Base-by-base conservation (phyloP, 2,329 filamentous ascomycete genomes). In the Diaporthe amygdali region DNA sequence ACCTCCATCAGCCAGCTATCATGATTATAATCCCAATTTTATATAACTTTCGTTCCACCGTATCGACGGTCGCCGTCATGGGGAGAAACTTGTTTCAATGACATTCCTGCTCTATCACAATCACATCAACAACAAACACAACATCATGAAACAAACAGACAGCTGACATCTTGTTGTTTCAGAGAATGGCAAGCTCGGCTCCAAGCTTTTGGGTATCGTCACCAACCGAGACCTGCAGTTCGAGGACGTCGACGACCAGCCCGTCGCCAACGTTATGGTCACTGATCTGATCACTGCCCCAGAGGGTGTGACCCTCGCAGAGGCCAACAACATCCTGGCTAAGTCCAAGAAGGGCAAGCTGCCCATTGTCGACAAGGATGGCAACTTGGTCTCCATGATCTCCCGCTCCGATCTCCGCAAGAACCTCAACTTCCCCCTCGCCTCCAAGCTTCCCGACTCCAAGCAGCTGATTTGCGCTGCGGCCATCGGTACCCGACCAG, bases 31-130 rank as follows among this genome's bases (percentile, higher is more conserved):
- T 90, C 87, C 88, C 84, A 86, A 88, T 89, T 87, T 84, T 85
- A 86, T 90, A 93, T 98, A 98, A 98, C 96, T 99, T 99, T 99
- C 96, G 96, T 99, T 99, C 96, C 96, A 96, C 96, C 94, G 94
- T 89, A 97, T 92, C 90, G 93, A 93, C 92, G 88, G 46, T 89
- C 86, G 91, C 89, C 89, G 93, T 94, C 89, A 87, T 97, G 95
- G 90, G 94, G 95, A 97, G 84, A 87, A 84, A 84, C 81, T 49
- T 73, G 61, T 44, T 72, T 71, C 69, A 54, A 73, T 73, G 72
- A 73, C 25, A 20, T 22, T 47, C 64, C 34, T 47, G 68, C 59
- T 37, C 22, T 47, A 63, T 69, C 59, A 32, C 37, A n/a, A 47
- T 15, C 44, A 51, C 52, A 20, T 63, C 7, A 25, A 30, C 44